phyloP scores from a whole-genome alignment of 2,329 filamentous ascomycete species.

The Sporothrix dimorphospora region DNA sequence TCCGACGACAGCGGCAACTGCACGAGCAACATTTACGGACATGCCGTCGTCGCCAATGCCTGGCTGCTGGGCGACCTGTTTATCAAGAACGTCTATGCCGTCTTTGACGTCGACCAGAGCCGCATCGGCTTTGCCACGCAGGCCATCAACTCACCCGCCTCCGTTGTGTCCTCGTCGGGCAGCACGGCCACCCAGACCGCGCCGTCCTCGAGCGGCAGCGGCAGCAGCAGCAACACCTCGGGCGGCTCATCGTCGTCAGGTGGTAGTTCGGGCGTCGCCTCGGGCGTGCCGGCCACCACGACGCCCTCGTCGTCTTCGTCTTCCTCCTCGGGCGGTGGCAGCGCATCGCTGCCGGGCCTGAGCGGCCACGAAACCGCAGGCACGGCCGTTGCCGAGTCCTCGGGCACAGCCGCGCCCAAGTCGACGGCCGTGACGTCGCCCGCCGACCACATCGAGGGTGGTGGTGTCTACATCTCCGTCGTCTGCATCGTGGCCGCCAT shows the following conservation, averaged over 20 bases:
- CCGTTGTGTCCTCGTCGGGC: neutral
- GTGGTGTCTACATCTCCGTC: constrained; percentile 31
- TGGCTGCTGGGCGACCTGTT: constrained; percentile 89
- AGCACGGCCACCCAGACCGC: constrained; percentile 14
- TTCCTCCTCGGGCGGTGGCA: neutral
- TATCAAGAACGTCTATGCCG: constrained; percentile 84
- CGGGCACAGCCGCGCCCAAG: constrained; percentile 31
- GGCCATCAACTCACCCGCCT: constrained; percentile 1
- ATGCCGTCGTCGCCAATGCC: constrained; percentile 64
- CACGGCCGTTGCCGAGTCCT: constrained; percentile 36
- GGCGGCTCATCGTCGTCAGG: neutral
- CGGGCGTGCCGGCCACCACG: constrained; percentile 33
- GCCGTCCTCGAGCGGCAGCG: constrained; percentile 8
- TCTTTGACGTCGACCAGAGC: constrained; percentile 75
- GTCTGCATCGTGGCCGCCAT: constrained; percentile 37
- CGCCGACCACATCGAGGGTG: constrained; percentile 36
- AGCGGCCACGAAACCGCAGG: constrained; percentile 44
- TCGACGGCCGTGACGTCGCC: constrained; percentile 36
- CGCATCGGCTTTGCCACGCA: constrained; percentile 49
- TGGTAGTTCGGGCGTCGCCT: constrained; percentile 29
- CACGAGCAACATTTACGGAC: constrained; percentile 74
- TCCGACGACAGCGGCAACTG: constrained; percentile 49
- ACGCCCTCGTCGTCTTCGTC: constrained; percentile 31
- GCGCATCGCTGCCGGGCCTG: constrained; percentile 39
- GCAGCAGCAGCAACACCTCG: neutral